Evolutionary conservation across 768 basidiomycete genomes (phyloP), one percentile per base, ranked within the genome.

Genomic region (Leccinellum rugosiceps): DNA sequence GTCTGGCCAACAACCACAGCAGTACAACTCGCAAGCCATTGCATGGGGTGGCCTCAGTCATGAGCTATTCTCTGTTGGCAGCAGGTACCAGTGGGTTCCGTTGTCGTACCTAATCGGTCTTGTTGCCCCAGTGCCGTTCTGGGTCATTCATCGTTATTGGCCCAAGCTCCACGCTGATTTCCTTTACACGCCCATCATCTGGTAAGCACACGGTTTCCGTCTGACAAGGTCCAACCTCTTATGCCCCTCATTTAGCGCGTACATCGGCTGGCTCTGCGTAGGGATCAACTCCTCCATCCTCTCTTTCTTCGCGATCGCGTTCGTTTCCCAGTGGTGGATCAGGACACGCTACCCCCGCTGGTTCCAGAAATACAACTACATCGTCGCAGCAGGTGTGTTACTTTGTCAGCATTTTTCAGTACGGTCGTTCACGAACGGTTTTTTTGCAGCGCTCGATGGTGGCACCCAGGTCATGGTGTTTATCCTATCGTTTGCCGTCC

Each of bases 391-490:
- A 53, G 87, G 69, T 67, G 6, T 26, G 62, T 53, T 23, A 21
- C 31, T 43, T 50, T 32, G n/a, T 13, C 41, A 14, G 21, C 17
- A 9, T 23, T 13, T 21, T 32, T 5, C 10, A 19, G 19, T 7
- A 23, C n/a, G 2, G 3, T 26, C 26, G 26, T 28, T 21, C 28
- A 63, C 23, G 13, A 46, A 4, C n/a, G n/a, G n/a, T 4, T 17
- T 17, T 31, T 3, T 28, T 6, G 56, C 56, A 65, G 72, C 67
- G 7, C 75, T 79, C n/a, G 74, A 76, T 38, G 71, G 74, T 26
- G 77, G 74, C 14, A 68, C 70, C 1, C 75, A 83, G 64, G 80
- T 84, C 30, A 82, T 83, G 79, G 76, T 81, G n/a, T 81, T 83
- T 61, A 75, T 83, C 28, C 67, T 80, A 14, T 79, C 82, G 0